A percentile compares a stretch with the other conserved stretches of the same genome.
Conservation (phyloP, 768 basidiomycete species). For the Collybia sp. region DNA sequence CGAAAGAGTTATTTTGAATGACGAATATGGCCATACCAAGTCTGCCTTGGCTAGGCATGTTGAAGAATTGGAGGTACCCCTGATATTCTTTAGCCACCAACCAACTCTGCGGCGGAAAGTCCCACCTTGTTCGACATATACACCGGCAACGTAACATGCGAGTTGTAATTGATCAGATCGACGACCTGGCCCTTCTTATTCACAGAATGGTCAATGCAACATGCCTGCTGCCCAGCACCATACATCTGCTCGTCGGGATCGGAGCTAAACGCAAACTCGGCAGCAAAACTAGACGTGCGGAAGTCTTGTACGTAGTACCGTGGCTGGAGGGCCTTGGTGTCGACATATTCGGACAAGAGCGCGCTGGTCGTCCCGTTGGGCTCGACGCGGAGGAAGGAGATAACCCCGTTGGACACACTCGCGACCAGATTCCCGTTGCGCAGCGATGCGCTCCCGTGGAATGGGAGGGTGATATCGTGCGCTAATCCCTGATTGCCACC, state of each 20-base stretch:
- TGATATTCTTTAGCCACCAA: conserved; percentile 4
- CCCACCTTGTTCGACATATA: conserved; percentile 32
- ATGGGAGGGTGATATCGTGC: conserved; percentile 23
- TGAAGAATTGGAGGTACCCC: conserved; percentile 32
- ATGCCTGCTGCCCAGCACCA: conserved; percentile 31
- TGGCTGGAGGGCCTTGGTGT: conserved; percentile 23
- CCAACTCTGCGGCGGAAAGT: background rate
- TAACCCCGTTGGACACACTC: conserved; percentile 15
- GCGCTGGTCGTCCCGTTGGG: conserved; percentile 20
- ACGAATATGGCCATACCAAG: conserved; percentile 15
- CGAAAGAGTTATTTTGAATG: conserved; percentile 1
- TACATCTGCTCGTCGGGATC: conserved; percentile 29
- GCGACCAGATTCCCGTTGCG: conserved; percentile 27
- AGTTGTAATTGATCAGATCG: conserved; percentile 31
- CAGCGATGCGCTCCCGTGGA: conserved; percentile 22
- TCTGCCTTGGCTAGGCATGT: conserved; percentile 29
- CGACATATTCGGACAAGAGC: conserved; percentile 24
- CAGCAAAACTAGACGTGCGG: conserved; percentile 22
- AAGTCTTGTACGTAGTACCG: conserved; percentile 28
- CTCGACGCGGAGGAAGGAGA: conserved; percentile 25
- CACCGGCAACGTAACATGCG: conserved; percentile 27
- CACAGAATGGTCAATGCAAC: conserved; percentile 29
- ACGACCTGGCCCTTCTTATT: conserved; percentile 35
- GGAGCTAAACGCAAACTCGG: conserved; percentile 25
- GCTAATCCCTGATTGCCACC: conserved; percentile 21